These are phyloP conservation scores for Boletus insuetus DNA, from an alignment of 768 basidiomycete species.

Conservation along the genomic window DNA sequence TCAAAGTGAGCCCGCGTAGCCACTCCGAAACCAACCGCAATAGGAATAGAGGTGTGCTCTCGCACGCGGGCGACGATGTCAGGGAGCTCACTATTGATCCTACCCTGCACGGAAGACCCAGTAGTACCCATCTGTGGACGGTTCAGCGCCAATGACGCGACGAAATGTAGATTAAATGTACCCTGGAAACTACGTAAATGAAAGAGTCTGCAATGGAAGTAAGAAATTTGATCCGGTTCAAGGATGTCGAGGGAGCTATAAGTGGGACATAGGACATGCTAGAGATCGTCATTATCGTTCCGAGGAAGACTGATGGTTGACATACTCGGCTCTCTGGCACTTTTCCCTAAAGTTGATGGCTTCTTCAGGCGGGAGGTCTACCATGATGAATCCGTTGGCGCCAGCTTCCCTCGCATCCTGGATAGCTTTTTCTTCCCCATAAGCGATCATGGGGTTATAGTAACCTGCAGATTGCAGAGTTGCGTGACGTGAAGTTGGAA, in stretches of 20 bases:
- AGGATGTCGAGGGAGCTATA: conserved; percentile 90
- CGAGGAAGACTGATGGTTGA: conserved; percentile 9
- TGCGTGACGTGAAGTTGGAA: neutral
- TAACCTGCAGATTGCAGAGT: conserved; percentile 58
- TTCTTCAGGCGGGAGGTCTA: conserved; percentile 97
- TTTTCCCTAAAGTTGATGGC: conserved; percentile 87
- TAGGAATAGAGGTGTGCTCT: conserved; percentile 70
- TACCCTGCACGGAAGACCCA: conserved; percentile 75
- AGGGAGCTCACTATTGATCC: conserved; percentile 74
- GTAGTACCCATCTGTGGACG: conserved; percentile 90
- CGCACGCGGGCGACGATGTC: conserved; percentile 83
- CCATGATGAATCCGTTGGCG: conserved; percentile 96
- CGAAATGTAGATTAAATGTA: conserved; percentile 28
- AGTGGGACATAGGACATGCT: conserved; percentile 95
- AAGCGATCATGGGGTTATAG: conserved; percentile 94
- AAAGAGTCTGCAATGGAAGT: conserved; percentile 93
- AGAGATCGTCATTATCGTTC: conserved; percentile 2
- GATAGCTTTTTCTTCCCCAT: conserved; percentile 93
- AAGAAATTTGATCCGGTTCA: conserved; percentile 86
- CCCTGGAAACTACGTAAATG: conserved; percentile 98
- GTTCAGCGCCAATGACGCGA: conserved; percentile 1
- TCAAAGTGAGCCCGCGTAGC: conserved; percentile 89
- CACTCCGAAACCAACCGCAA: conserved; percentile 97
- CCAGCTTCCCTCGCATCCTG: conserved; percentile 86
- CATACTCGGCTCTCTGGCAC: conserved; percentile 77